Percentiles rank a stretch among this genome's conserved stretches.
Conservation (phyloP, 345 rosid genomes). For the thale cress (Arabidopsis thaliana) region TAIR10.1 NC_003075.7:15030001-15030500, state of each 20-base stretch:
- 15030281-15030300: slow-evolving; percentile 27
- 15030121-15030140: slow-evolving; percentile 81
- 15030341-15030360: slow-evolving; percentile 19
- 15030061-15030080: slow-evolving; percentile 21
- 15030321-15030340: slow-evolving; percentile 44
- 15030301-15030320: slow-evolving; percentile 20
- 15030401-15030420: not conserved
- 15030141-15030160: slow-evolving; percentile 71
- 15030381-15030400: slow-evolving; percentile 4
- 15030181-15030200: slow-evolving; percentile 46
- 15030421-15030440: slow-evolving; percentile 2
- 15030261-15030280: slow-evolving; percentile 30
- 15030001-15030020: slow-evolving; percentile 86
- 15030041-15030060: slow-evolving; percentile 13
- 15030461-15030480: slow-evolving; percentile 50
- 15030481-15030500: slow-evolving; percentile 63
- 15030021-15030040: slow-evolving; percentile 8
- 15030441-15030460: slow-evolving; percentile 16
- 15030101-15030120: slow-evolving; percentile 64
- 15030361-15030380: slow-evolving; percentile 4
- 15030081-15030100: slow-evolving; percentile 9
- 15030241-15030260: slow-evolving; percentile 43
- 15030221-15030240: slow-evolving; percentile 32
- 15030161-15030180: slow-evolving; percentile 66
- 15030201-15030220: slow-evolving; percentile 46